A percentile compares a stretch with the other conserved stretches of the same genome.
Conservation (phyloP, 495 filamentous ascomycete species). For the Penicillium verhagenii region DNA sequence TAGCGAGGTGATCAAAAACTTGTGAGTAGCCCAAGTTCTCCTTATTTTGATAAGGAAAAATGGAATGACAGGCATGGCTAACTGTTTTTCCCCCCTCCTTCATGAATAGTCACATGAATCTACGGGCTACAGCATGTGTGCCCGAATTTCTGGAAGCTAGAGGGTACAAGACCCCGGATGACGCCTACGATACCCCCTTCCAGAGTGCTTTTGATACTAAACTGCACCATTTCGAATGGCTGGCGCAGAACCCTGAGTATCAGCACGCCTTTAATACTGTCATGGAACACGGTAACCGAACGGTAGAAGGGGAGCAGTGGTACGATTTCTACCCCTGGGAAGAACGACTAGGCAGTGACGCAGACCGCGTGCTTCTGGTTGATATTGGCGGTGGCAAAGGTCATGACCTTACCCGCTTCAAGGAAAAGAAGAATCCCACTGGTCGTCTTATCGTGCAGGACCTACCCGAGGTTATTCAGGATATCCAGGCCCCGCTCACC, state of each 20-base stretch:
- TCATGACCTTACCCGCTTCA: slow-evolving; percentile 44
- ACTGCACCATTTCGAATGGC: slow-evolving; percentile 27
- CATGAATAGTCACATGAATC: slow-evolving; percentile 13
- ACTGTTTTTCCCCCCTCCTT: too few relatives aligned
- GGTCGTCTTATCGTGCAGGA: slow-evolving; percentile 52
- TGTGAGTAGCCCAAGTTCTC: slow-evolving; percentile 11
- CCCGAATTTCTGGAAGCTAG: slow-evolving; percentile 23
- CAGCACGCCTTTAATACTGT: slow-evolving; percentile 22
- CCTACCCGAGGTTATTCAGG: slow-evolving; percentile 37
- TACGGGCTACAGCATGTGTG: slow-evolving; percentile 15
- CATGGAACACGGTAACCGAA: slow-evolving; percentile 20
- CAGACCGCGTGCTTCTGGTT: slow-evolving; percentile 40
- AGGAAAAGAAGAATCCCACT: slow-evolving; percentile 27
- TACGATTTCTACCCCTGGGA: slow-evolving; percentile 22
- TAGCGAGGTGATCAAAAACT: slow-evolving; percentile 19
- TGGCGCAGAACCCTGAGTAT: slow-evolving; percentile 13
- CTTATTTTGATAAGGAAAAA: neutral
- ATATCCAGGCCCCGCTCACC: slow-evolving; percentile 26
- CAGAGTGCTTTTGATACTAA: slow-evolving; percentile 30
- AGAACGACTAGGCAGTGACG: slow-evolving; percentile 12
- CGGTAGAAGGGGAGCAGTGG: slow-evolving; percentile 11
- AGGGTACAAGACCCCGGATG: slow-evolving; percentile 23
- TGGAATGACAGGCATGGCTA: neutral
- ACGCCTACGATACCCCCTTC: slow-evolving; percentile 24
- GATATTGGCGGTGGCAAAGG: slow-evolving; percentile 52